These are phyloP conservation scores for Scheffersomyces cryptocercus DNA, from an alignment of 1,139 yeast genomes.

Conservation along the genomic window DNA sequence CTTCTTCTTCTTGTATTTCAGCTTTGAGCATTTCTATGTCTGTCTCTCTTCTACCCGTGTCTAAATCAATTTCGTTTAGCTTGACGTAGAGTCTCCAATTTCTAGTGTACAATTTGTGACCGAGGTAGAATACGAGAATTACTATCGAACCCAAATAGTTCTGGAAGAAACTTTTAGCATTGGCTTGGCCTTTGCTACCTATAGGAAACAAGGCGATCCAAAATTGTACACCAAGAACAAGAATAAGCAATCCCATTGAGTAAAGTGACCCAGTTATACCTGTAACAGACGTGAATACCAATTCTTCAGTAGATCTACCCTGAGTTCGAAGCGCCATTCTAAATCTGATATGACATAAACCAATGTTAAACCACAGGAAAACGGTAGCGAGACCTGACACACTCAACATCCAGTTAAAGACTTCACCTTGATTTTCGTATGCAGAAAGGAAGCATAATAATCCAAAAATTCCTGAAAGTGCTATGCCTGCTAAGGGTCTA, in stretches of 20 bases:
- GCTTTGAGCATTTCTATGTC: conserved; percentile 26
- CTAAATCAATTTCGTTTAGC: conserved; percentile 32
- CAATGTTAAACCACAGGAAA: conserved; percentile 45
- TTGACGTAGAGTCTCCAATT: conserved; percentile 34
- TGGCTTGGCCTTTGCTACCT: conserved; percentile 24
- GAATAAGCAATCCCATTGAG: conserved; percentile 29
- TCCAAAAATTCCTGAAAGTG: conserved; percentile 35
- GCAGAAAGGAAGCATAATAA: conserved; percentile 45
- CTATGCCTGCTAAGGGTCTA: conserved; percentile 44
- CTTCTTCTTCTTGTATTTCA: conserved; percentile 24
- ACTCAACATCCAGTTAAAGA: conserved; percentile 44
- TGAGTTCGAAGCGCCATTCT: conserved; percentile 37
- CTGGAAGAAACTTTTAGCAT: conserved; percentile 36
- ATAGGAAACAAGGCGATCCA: conserved; percentile 43
- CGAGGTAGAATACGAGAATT: conserved; percentile 31
- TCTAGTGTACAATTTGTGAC: conserved; percentile 33
- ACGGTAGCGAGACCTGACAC: conserved; percentile 43
- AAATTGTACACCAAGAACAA: conserved; percentile 37
- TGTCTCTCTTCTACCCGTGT: conserved; percentile 32
- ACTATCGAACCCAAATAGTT: conserved; percentile 39
- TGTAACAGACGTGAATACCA: conserved; percentile 27
- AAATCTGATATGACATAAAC: conserved; percentile 40
- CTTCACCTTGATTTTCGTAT: conserved; percentile 34
- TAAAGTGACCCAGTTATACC: conserved; percentile 39
- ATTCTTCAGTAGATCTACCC: conserved; percentile 28